Base-by-base conservation (phyloP, 1,139 yeast genomes). In the Geotrichum citri-aurantii region DNA sequence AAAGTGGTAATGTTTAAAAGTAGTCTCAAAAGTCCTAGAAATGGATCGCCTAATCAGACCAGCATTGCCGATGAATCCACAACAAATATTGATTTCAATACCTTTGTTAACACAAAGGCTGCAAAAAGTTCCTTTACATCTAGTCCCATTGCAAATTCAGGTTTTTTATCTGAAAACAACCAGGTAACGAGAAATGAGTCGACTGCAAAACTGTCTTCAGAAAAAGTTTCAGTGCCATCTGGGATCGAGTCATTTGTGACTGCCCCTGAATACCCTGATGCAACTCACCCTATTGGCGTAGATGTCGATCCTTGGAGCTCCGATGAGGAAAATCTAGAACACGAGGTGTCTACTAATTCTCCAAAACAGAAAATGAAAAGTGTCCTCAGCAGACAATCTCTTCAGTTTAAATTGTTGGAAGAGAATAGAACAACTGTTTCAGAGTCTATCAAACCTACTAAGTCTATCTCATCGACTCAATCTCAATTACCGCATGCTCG, bases 181-280 rank as follows among this genome's bases (percentile, higher is more conserved):
- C 12, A 19, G 14, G 3, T 19, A 7, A 37, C 19, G 7, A 19
- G 21, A 12, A 37, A n/a, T 17, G 19, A 17, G 44, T n/a, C 44
- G 19, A 37, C 23, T 4, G 14, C 19, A n/a, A n/a, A 37, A 0
- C 14, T n/a, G 1, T 37, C 44, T 37, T 37, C 21, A 37, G 21
- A 14, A 27, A 48, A 26, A 48, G 31, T 17, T 24, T 10, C 57
- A 26, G 42, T 44, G 0, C 54, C 55, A 7, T 57, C 59, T 7
- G 48, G 10, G 1, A 49, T 42, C 3, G 49, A 29, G n/a, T 58
- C 60, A 17, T 58, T 58, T 58, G 57, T 58, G 10, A 58, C 60
- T 11, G 59, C 59, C 6, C 57, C 19, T 8, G 57, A 40, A 2
- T 42, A 27, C 8, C 49, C 24, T 17, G 42, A 29, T 11, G 23